These are phyloP conservation scores for Thozetella sp. DNA, from an alignment of 495 filamentous ascomycete species.

Conservation along the genomic window DNA sequence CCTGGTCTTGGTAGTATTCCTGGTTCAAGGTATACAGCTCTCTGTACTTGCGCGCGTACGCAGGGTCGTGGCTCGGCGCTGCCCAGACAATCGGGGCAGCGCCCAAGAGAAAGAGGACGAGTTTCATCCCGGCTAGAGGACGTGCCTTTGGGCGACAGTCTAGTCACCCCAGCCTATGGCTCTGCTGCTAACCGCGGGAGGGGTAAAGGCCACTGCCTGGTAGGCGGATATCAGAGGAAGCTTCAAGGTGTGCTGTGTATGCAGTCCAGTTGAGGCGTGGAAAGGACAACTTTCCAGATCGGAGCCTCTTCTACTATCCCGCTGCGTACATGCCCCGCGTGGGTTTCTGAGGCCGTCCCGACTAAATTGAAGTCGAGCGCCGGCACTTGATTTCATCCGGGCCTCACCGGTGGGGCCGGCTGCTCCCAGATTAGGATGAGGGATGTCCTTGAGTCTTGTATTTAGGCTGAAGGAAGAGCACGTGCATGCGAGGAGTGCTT, in stretches of 20 bases:
- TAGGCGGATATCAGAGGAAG: too few species aligned
- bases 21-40: not conserved
- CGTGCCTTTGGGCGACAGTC: too few species aligned
- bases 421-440: not conserved
- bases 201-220: too few species aligned
- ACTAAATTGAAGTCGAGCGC: not conserved
- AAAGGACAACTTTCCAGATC: not conserved
- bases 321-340: not conserved
- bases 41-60: not conserved
- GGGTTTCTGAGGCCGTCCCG: not conserved
- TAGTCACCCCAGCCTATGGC: too few species aligned
- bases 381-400: not conserved
- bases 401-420: not conserved
- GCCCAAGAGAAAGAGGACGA: not conserved
- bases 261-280: too few species aligned
- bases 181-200: too few species aligned
- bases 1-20: not conserved
- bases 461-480: too few species aligned
- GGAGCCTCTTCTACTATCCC: not conserved
- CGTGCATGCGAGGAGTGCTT: too few species aligned
- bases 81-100: not conserved
- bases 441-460: too few species aligned
- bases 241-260: too few species aligned
- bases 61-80: not conserved
- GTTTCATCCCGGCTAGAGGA: not conserved